Evolutionary conservation across 164 flowering plant genomes (phyloP), one percentile per base, ranked within the genome.

Genomic region (Platanus orientalis): DNA sequence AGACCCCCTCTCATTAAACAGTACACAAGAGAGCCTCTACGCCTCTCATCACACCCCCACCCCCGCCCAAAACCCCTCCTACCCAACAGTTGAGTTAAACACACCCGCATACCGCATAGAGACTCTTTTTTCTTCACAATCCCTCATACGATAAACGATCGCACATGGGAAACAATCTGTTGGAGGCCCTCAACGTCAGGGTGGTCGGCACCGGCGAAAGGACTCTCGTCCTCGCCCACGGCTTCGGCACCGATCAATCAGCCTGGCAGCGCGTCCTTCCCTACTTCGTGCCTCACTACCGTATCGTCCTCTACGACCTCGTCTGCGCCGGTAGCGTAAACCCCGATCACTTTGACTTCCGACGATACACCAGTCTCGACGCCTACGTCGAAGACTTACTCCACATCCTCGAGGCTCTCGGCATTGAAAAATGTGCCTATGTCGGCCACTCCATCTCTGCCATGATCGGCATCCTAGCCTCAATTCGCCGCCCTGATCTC

Each of bases 391-490:
- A 94, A 49, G 99, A 94, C 74, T 75, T 94, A 36, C 83, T 94
- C 58, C 16, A 67, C 71, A 91, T 94, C 59, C 95, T 94, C 30
- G 89, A 85, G 58, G 71, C 90, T 11, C 87, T 86, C 42, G 50
- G 75, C 10, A 73, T 94, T 60, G 65, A 69, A 0, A 78, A 76
- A 29, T 94, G 99, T 67, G 78, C 79, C 61, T 87, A 73, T 56
- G 95, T 90, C 23, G 98, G 98, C 56, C 98, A 93, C 84, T 93
- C 98, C 27, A 74, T 94, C 64, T 93, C 98, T 61, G 98, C 96
- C 69, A 84, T 89, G 92, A 88, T 88, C 66, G 99, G 93, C 0
- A 79, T 92, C 63, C 64, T 88, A 0, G 97, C 99, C 24, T 72
- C 99, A 66, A 87, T 94, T 65, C 80, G 92, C 30, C 86, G 97